Conservation (phyloP, 192 early-diverging fungal species). For the Entophlyctis luteolus region DNA sequence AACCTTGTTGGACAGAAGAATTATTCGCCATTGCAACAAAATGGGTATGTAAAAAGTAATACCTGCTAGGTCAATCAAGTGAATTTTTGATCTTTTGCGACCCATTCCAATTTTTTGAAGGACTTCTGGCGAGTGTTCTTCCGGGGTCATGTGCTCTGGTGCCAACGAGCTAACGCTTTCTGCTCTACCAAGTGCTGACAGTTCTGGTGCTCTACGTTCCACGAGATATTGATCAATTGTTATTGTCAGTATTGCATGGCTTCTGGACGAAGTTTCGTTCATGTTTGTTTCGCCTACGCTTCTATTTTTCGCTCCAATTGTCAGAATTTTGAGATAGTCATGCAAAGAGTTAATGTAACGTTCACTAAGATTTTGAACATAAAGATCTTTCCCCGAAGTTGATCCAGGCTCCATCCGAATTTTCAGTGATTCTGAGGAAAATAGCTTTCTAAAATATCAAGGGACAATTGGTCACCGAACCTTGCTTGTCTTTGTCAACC, state of each 20-base stretch:
- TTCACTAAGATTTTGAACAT: slow-evolving; percentile 45
- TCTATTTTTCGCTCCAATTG: slow-evolving; percentile 29
- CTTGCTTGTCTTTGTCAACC: slow-evolving; percentile 29
- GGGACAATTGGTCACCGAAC: slow-evolving; percentile 5
- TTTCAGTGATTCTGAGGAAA: slow-evolving; percentile 28
- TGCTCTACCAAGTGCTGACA: not conserved
- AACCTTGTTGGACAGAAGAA: slow-evolving; percentile 68
- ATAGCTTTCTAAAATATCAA: not conserved
- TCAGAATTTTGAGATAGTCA: slow-evolving; percentile 37
- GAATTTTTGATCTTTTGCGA: slow-evolving; percentile 49
- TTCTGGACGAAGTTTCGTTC: slow-evolving; percentile 52
- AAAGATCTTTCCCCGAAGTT: slow-evolving; percentile 36
- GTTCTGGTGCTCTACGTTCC: not conserved
- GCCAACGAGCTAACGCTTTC: not conserved
- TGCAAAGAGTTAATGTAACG: slow-evolving; percentile 9
- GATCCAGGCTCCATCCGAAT: slow-evolving; percentile 45
- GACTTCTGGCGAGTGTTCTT: slow-evolving; percentile 51
- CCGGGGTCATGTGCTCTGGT: slow-evolving; percentile 33
- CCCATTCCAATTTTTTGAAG: slow-evolving; percentile 24
- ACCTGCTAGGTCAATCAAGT: slow-evolving; percentile 77
- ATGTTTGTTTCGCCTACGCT: slow-evolving; percentile 48
- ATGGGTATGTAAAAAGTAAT: not conserved
- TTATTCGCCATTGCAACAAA: too few relatives aligned
- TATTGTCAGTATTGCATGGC: slow-evolving; percentile 76
- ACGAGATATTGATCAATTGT: slow-evolving; percentile 61